A percentile compares a stretch with the other conserved stretches of the same genome.
Conservation (phyloP, 1,139 yeast species). For the Geotrichum fermentans region DNA sequence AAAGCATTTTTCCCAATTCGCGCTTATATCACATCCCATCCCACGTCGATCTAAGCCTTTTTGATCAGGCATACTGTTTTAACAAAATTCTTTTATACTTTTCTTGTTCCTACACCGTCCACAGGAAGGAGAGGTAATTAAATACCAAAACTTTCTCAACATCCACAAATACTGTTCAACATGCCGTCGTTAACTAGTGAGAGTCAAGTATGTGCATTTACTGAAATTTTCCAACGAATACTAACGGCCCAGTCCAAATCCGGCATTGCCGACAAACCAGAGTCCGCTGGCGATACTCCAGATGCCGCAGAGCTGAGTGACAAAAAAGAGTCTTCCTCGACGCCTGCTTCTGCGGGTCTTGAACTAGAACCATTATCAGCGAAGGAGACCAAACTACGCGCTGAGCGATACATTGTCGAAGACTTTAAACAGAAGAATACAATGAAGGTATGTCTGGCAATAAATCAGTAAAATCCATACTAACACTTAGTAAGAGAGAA, state of each 20-base stretch:
- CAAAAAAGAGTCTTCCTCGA: too few species aligned
- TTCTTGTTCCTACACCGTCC: too few species aligned
- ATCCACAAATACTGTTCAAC: neutral
- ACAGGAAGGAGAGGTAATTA: too few species aligned
- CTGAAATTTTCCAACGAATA: too few species aligned
- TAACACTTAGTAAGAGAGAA: slow-evolving; percentile 27
- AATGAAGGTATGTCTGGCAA: slow-evolving; percentile 13
- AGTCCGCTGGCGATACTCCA: neutral
- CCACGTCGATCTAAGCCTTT: too few species aligned
- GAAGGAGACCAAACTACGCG: slow-evolving; percentile 17
- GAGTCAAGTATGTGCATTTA: slow-evolving; percentile 12
- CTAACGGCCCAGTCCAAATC: slow-evolving; percentile 2
- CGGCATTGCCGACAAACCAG: slow-evolving; percentile 2
- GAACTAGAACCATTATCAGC: slow-evolving; percentile 10
- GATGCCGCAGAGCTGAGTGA: too few species aligned
- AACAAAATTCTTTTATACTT: too few species aligned
- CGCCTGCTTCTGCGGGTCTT: neutral
- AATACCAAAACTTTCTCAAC: neutral
- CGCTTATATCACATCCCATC: too few species aligned
- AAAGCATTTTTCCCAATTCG: too few species aligned
- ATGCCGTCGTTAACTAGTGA: slow-evolving; percentile 17
- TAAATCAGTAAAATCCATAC: neutral
- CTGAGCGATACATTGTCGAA: slow-evolving; percentile 18
- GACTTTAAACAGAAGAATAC: slow-evolving; percentile 18
- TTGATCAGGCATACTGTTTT: too few species aligned